Evolutionary conservation across 31 red algal genomes (phyloP).

Genomic region (Odonthalia washingtoniensis): DNA sequence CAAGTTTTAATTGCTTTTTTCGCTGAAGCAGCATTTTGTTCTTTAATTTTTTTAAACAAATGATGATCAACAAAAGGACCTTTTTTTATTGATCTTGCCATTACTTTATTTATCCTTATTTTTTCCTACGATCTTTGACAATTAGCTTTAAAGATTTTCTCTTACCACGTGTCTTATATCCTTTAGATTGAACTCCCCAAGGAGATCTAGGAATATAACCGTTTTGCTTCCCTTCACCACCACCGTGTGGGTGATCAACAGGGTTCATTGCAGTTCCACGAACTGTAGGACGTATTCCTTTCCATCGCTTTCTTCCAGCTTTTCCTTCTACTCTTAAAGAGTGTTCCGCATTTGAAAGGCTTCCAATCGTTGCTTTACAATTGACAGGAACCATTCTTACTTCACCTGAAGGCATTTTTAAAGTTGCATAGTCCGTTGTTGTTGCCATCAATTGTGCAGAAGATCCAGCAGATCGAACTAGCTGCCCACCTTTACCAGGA

Average conservation of each 20-base stretch:
- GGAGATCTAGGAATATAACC: conserved; percentile 85
- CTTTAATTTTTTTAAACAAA: conserved; percentile 8
- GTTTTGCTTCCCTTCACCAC: conserved; percentile 89
- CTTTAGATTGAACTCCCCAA: conserved; percentile 86
- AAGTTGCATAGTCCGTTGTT: conserved; percentile 62
- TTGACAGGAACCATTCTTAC: conserved; percentile 78
- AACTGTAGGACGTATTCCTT: conserved; percentile 82
- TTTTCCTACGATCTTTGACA: conserved; percentile 8
- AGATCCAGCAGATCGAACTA: conserved; percentile 90
- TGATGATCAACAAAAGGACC: conserved; percentile 16
- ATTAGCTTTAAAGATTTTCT: neutral
- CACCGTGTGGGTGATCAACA: conserved; percentile 98
- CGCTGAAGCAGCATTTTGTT: neutral
- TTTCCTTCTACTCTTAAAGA: conserved; percentile 89
- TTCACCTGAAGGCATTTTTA: conserved; percentile 86
- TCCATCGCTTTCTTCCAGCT: conserved; percentile 92
- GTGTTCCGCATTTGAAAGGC: conserved; percentile 94
- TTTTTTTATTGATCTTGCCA: conserved; percentile 13
- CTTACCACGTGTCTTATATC: neutral
- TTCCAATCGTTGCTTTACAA: conserved; percentile 92
- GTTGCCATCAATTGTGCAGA: conserved; percentile 83
- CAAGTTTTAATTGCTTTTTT: conserved; percentile 21
- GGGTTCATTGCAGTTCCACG: conserved; percentile 99
- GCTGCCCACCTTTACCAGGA: conserved; percentile 76
- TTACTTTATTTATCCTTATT: conserved; percentile 11